Evolutionary conservation across 2,329 filamentous ascomycete genomes (phyloP), one percentile per base, ranked within the genome.

Genomic region (Dactylella cylindrospora): DNA sequence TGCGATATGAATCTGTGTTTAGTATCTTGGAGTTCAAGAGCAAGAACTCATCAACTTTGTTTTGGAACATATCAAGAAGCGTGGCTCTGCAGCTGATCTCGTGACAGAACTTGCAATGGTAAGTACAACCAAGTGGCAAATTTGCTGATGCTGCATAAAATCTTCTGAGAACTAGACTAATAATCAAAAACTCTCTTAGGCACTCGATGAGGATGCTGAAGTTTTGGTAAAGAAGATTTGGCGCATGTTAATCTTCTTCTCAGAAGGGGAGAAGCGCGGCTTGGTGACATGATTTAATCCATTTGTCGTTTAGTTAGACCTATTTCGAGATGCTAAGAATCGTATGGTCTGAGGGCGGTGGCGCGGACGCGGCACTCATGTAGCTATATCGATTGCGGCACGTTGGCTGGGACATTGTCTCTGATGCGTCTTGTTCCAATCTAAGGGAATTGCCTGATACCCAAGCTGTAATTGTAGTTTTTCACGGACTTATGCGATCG

Each of bases 241-340:
- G 93, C 83, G 91, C 44, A 95, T 97, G 89, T 84, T 96, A 55
- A 95, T 97, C 70, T 97, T 96, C 82, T 96, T 91, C 70, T 93
- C 88, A 4, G 91, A 97, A 74, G 88, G 86, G 70, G 91, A 95
- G 79, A 95, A 93, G 76, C 79, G 90, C 65, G 90, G 90, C 1
- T 77, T 96, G 62, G 86, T 86, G 15, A 81, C 83, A 43, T 88
- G 77, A 66, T n/a, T n/a, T n/a, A n/a, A n/a, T n/a, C n/a, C n/a
- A n/a, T n/a, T n/a, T 50, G 8, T 32, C 52, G 28, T 45, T 44
- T 9, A 5, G 28, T 49, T 28, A 41, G 53, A 49, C n/a, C n/a
- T n/a, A n/a, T n/a, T n/a, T n/a, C n/a, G n/a, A n/a, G n/a, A n/a
- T n/a, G n/a, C n/a, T n/a, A n/a, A n/a, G n/a, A n/a, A n/a, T n/a